phyloP scores from a whole-genome alignment of 805 yeast species.

The Candida vartiovaarae region DNA sequence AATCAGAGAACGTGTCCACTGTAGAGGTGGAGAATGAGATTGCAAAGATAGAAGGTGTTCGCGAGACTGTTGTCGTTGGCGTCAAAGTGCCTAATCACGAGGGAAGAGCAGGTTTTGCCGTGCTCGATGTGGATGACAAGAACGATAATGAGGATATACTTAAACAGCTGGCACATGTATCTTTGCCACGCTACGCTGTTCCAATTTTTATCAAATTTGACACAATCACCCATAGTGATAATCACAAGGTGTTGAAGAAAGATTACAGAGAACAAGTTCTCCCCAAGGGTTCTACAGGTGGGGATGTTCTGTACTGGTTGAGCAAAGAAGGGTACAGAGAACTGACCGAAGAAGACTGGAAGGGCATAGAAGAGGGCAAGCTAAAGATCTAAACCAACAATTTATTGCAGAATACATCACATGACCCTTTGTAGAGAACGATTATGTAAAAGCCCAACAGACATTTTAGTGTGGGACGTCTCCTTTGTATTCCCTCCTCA shows the following conservation, averaged over 20 bases:
- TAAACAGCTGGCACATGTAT: conserved; percentile 29
- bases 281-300: conserved; percentile 57
- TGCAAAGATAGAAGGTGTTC: conserved; percentile 31
- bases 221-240: conserved; percentile 61
- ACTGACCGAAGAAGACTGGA: conserved; percentile 55
- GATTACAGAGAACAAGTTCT: conserved; percentile 57
- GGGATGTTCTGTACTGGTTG: conserved; percentile 67
- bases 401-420: too few species aligned
- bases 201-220: conserved; percentile 74
- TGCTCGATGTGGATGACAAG: conserved; percentile 45
- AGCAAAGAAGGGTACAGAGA: conserved; percentile 46
- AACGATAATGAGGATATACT: conserved; percentile 27
- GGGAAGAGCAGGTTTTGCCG: conserved; percentile 92
- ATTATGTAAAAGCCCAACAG: too few species aligned
- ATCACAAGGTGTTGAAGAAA: conserved; percentile 74
- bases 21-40: conserved; percentile 85
- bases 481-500: too few species aligned
- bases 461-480: too few species aligned
- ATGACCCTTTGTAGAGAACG: too few species aligned
- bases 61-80: conserved; percentile 82
- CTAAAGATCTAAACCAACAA: conserved; percentile 11
- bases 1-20: conserved; percentile 90
- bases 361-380: conserved; percentile 20
- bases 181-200: conserved; percentile 77
- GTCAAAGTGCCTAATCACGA: conserved; percentile 79